These are phyloP conservation scores for Berkeleyomyces rouxiae DNA, from an alignment of 2,329 filamentous ascomycete genomes.

Conservation along the genomic window DNA sequence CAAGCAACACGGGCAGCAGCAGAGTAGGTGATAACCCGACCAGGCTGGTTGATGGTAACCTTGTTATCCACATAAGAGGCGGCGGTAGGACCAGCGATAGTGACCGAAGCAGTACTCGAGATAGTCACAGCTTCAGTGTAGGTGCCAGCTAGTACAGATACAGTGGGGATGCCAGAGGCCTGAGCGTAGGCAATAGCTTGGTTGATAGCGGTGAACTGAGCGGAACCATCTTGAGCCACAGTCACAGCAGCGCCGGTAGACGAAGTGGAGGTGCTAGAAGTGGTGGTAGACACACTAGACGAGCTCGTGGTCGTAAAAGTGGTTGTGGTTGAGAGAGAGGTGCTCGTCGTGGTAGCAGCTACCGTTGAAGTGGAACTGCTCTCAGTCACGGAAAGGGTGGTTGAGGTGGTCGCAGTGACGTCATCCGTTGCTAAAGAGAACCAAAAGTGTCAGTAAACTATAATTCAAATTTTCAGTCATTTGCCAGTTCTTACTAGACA, in stretches of 20 bases:
- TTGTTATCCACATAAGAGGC: constrained; percentile 19
- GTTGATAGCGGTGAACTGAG: constrained; percentile 29
- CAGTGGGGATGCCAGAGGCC: constrained; percentile 23
- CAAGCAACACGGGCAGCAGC: constrained; percentile 21
- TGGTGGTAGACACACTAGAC: neutral
- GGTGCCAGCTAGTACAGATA: constrained; percentile 28
- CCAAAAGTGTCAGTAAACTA: neutral
- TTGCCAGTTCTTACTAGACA: neutral
- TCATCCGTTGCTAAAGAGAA: neutral
- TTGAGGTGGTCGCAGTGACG: neutral
- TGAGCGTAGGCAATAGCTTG: constrained; percentile 28
- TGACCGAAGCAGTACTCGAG: constrained; percentile 25
- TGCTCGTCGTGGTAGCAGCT: neutral
- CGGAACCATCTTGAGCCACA: constrained; percentile 27
- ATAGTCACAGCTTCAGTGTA: constrained; percentile 28
- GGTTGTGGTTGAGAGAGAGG: neutral
- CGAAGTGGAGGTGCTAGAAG: constrained; percentile 1
- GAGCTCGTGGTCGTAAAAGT: neutral
- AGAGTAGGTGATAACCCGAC: constrained; percentile 20
- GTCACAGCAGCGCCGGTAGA: constrained; percentile 21
- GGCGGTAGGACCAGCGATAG: constrained; percentile 23
- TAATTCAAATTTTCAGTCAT: neutral
- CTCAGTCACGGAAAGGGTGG: neutral
- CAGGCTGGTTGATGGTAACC: constrained; percentile 21
- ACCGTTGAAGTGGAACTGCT: neutral